Evolutionary conservation across 495 filamentous ascomycete genomes (phyloP), one percentile per base, ranked within the genome.

Genomic region (Echria macrotheca): DNA sequence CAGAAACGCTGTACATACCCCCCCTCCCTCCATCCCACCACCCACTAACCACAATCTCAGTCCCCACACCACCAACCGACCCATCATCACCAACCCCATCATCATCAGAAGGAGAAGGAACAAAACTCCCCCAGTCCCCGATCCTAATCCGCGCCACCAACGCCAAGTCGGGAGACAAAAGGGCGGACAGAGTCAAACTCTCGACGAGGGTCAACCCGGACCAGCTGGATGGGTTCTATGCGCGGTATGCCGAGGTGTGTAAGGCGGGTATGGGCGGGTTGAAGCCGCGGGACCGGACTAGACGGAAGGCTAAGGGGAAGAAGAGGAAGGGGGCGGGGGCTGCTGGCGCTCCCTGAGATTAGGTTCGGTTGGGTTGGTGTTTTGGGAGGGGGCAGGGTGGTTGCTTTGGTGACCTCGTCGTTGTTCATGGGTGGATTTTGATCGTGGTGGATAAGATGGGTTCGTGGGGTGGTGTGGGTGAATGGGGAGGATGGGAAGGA

Each of bases 241-340:
- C 71, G 12, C 76, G 79, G 32, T 98, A 97, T 67, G 90, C 89
- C n/a, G 94, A 97, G 56, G 75, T 88, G 5, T 95, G 89, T 65
- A 96, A 93, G 71, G 68, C 74, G 0, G 89, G 90, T 14, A 97
- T 96, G 91, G 53, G 55, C 1, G 73, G 78, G 22, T 58, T 98
- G 73, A 97, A 96, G 85, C 96, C 94, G 71, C 72, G 91, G 46
- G 90, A 96, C 74, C 76, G 89, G 56, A 89, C 79, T 52, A 88
- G 83, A 71, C 74, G 77, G 60, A 96, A 91, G 75, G 82, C 81
- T 50, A 87, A 86, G 69, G 75, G 75, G 42, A 88, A 85, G 78
- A 86, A 80, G 66, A 87, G 80, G 71, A 81, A 79, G 70, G 82
- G 80, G 58, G 72, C 50, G 18, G 58, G 59, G 18, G 50, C 31